A percentile compares a stretch with the other conserved stretches of the same genome.
Evolutionary conservation across 495 filamentous ascomycete species (phyloP).

Genomic region (Penicillium bialowiezense): DNA sequence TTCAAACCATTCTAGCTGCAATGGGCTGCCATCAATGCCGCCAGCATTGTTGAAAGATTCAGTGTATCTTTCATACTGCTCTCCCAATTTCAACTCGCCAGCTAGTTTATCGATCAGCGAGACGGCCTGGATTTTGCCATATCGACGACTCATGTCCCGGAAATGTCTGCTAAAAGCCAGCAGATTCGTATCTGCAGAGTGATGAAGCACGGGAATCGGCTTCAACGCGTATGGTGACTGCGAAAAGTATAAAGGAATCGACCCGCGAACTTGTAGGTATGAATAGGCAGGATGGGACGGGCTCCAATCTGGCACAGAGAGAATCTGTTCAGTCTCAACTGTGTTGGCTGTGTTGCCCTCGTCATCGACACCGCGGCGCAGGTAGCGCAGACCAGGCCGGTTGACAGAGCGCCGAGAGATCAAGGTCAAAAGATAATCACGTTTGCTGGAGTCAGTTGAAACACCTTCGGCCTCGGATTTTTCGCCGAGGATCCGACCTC

Average conservation of each 20-base stretch:
- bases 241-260: conserved; percentile 88
- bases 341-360: conserved; percentile 83
- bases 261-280: conserved; percentile 81
- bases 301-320: conserved; percentile 65
- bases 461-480: conserved; percentile 26
- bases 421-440: conserved; percentile 71
- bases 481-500: conserved; percentile 32
- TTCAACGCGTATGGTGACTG: conserved; percentile 92
- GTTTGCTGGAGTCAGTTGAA: conserved; percentile 28
- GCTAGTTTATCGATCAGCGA: conserved; percentile 85
- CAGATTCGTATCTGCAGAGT: conserved; percentile 71
- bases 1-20: conserved; percentile 92
- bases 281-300: conserved; percentile 65
- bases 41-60: conserved; percentile 60
- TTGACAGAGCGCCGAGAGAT: conserved; percentile 83
- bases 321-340: conserved; percentile 91
- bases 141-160: conserved; percentile 56
- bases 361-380: conserved; percentile 88
- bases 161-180: conserved; percentile 79
- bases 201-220: conserved; percentile 76
- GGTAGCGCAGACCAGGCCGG: conserved; percentile 82
- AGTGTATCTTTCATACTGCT: conserved; percentile 67
- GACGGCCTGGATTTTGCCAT: conserved; percentile 75
- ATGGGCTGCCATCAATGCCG: conserved; percentile 47
- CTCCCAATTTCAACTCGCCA: conserved; percentile 73